phyloP scores from a whole-genome alignment of 2,329 filamentous ascomycete species.

The Xylaria sp. region DNA sequence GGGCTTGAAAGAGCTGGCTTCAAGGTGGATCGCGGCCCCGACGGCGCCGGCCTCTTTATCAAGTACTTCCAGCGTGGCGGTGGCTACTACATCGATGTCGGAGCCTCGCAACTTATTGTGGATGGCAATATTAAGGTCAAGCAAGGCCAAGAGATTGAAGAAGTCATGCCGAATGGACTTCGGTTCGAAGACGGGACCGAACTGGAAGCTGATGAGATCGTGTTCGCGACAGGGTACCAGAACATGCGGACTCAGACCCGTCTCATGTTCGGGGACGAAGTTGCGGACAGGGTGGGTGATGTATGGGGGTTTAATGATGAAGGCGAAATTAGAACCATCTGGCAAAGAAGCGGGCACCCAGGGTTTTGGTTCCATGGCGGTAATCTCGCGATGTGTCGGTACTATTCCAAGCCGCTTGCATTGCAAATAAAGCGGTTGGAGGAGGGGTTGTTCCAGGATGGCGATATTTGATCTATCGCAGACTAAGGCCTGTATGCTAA shows the following conservation, averaged over 20 bases:
- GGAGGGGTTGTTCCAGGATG: conserved; percentile 30
- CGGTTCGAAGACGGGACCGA: conserved; percentile 53
- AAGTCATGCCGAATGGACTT: conserved; percentile 48
- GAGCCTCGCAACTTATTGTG: conserved; percentile 57
- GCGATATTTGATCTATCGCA: conserved; percentile 4
- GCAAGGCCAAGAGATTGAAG: conserved; percentile 54
- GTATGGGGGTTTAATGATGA: conserved; percentile 66
- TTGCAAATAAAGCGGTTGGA: conserved; percentile 56
- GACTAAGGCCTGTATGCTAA: background rate
- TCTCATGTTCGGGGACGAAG: conserved; percentile 62
- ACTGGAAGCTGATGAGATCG: conserved; percentile 59
- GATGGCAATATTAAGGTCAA: conserved; percentile 63
- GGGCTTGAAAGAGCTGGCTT: conserved; percentile 62
- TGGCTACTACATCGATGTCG: conserved; percentile 65
- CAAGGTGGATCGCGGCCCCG: conserved; percentile 59
- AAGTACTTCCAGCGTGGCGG: conserved; percentile 67
- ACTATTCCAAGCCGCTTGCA: conserved; percentile 60
- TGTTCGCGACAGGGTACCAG: conserved; percentile 62
- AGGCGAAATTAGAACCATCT: conserved; percentile 61
- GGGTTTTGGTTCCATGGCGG: conserved; percentile 71
- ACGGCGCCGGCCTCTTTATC: conserved; percentile 57
- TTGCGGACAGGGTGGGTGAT: conserved; percentile 48
- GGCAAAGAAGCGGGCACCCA: conserved; percentile 64
- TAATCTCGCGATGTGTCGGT: conserved; percentile 65
- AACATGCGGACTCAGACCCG: conserved; percentile 69